Evolutionary conservation across 2,329 filamentous ascomycete species (phyloP).

Genomic region (Fusarium veterinarium): DNA sequence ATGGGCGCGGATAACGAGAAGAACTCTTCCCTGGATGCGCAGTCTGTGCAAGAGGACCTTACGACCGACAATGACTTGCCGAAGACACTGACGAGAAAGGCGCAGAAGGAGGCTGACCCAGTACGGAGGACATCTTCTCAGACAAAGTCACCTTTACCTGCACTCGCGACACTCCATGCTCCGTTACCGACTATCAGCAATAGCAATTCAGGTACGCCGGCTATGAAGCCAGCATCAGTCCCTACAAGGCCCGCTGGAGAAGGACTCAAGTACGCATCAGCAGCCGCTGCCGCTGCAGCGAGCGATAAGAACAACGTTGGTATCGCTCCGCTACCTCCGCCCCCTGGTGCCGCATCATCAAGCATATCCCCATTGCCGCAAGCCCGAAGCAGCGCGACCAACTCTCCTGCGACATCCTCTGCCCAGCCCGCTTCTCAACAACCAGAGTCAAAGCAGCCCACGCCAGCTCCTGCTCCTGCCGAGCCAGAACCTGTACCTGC

Average conservation of each 20-base stretch:
- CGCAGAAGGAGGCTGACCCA: slow-evolving; percentile 68
- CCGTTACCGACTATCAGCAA: slow-evolving; percentile 72
- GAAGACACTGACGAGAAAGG: slow-evolving; percentile 64
- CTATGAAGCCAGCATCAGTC: slow-evolving; percentile 93
- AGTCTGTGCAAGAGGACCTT: slow-evolving; percentile 88
- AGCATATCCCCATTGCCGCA: slow-evolving; percentile 63
- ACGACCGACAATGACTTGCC: slow-evolving; percentile 66
- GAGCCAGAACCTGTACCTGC: slow-evolving; percentile 30
- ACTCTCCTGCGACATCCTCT: slow-evolving; percentile 62
- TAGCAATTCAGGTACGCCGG: slow-evolving; percentile 63
- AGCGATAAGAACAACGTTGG: slow-evolving; percentile 89
- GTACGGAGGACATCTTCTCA: slow-evolving; percentile 82
- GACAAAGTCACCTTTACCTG: slow-evolving; percentile 93
- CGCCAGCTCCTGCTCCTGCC: slow-evolving; percentile 44
- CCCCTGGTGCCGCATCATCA: slow-evolving; percentile 70
- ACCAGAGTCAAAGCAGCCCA: slow-evolving; percentile 50
- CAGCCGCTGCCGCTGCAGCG: slow-evolving; percentile 91
- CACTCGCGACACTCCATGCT: slow-evolving; percentile 88
- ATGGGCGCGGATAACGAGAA: slow-evolving; percentile 84
- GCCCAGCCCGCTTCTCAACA: slow-evolving; percentile 59
- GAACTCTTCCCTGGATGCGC: slow-evolving; percentile 93
- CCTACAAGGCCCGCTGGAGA: slow-evolving; percentile 88
- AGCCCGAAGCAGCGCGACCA: slow-evolving; percentile 66
- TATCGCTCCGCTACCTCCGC: slow-evolving; percentile 92
- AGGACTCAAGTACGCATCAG: slow-evolving; percentile 95